Conservation (phyloP, 148 eudicot species). For the Nepenthes mirabilis region DNA sequence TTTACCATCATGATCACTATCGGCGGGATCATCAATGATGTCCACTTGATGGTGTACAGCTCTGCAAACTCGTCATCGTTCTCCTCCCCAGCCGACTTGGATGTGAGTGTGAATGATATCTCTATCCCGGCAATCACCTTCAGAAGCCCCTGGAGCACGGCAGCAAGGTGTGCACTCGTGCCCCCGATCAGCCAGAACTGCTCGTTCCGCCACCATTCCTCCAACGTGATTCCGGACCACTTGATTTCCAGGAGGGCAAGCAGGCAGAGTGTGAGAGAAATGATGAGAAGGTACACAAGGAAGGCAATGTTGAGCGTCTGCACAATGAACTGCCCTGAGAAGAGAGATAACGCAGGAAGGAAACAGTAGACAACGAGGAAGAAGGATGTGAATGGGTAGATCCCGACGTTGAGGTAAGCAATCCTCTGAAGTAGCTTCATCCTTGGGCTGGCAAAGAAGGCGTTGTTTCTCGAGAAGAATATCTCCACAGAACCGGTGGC, state of each 20-base stretch:
- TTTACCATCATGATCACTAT: slow-evolving; percentile 74
- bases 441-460: slow-evolving; percentile 53
- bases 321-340: slow-evolving; percentile 89
- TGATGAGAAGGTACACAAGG: slow-evolving; percentile 58
- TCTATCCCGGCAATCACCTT: slow-evolving; percentile 88
- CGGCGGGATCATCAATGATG: slow-evolving; percentile 87
- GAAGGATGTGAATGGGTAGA: slow-evolving; percentile 87
- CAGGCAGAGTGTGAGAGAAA: slow-evolving; percentile 58
- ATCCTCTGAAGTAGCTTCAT: slow-evolving; percentile 73
- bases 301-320: slow-evolving; percentile 60
- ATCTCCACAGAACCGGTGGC: slow-evolving; percentile 97
- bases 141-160: slow-evolving; percentile 77
- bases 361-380: slow-evolving; percentile 89
- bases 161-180: slow-evolving; percentile 90
- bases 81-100: slow-evolving; percentile 64
- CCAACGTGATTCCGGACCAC: slow-evolving; percentile 77
- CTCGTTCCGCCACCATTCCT: slow-evolving; percentile 98
- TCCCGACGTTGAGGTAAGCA: slow-evolving; percentile 85
- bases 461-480: slow-evolving; percentile 88
- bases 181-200: slow-evolving; percentile 97
- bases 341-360: slow-evolving; percentile 85
- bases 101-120: slow-evolving; percentile 75
- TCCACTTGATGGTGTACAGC: slow-evolving; percentile 71
- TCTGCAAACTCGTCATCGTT: slow-evolving; percentile 74
- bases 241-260: slow-evolving; percentile 82